Conservation (phyloP, 768 basidiomycete genomes). For the Boletellus ananiceps region DNA sequence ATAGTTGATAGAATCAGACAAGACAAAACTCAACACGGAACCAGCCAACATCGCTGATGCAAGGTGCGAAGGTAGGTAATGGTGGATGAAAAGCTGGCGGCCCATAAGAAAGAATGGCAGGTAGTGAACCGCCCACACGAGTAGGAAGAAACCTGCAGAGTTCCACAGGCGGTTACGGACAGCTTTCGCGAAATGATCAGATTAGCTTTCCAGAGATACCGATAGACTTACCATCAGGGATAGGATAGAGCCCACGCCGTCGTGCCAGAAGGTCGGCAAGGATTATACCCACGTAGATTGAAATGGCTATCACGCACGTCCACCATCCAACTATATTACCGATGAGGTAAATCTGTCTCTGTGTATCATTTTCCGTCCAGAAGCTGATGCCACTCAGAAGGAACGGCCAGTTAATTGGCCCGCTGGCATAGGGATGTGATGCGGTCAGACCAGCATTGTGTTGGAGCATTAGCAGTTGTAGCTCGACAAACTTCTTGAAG, state of each 20-base stretch:
- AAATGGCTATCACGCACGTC: slow-evolving; percentile 81
- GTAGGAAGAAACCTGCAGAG: slow-evolving; percentile 90
- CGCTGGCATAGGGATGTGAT: slow-evolving; percentile 94
- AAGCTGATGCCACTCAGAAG: slow-evolving; percentile 94
- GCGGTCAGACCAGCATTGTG: slow-evolving; percentile 98
- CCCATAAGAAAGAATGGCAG: slow-evolving; percentile 97
- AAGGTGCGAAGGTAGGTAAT: slow-evolving; percentile 95
- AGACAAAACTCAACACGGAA: slow-evolving; percentile 82
- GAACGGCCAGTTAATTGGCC: slow-evolving; percentile 99
- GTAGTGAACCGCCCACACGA: slow-evolving; percentile 95
- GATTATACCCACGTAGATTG: slow-evolving; percentile 85
- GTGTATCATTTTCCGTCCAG: slow-evolving; percentile 85
- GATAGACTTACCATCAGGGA: slow-evolving; percentile 72
- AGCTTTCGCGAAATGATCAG: slow-evolving; percentile 43
- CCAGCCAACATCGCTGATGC: slow-evolving; percentile 91
- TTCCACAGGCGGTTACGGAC: slow-evolving; percentile 94
- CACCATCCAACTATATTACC: slow-evolving; percentile 96
- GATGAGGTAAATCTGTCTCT: slow-evolving; percentile 94
- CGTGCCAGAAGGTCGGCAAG: slow-evolving; percentile 87
- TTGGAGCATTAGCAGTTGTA: slow-evolving; percentile 93
- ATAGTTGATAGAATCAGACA: slow-evolving; percentile 89
- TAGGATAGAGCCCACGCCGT: slow-evolving; percentile 76
- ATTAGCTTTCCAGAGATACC: not conserved
- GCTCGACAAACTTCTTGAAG: slow-evolving; percentile 90
- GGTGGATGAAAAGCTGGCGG: slow-evolving; percentile 95